Evolutionary conservation across 1,139 yeast genomes (phyloP), one percentile per base, ranked within the genome.

Genomic region (Sugiyamaella castrensis): DNA sequence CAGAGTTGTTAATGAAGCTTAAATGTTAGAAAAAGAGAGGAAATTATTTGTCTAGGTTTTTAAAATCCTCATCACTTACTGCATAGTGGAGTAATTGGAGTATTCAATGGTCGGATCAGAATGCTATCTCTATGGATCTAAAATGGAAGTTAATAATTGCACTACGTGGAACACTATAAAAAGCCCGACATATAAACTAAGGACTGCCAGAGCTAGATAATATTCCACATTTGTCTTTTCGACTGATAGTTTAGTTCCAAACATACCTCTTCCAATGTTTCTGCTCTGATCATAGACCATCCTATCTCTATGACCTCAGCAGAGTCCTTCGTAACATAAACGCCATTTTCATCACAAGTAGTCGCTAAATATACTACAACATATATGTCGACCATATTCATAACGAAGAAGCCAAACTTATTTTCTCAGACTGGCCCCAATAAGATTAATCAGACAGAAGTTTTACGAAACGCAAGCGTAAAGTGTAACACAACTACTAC

Each of bases 1-100:
- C 11, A 84, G 66, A 1, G 76, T 68, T 13, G 84, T 77, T 43
- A 72, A 37, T 28, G 52, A 50, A 6, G 60, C 53, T 50, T 13
- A 24, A 15, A 19, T 5, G 24, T 19, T 19, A 19, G 24, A 3
- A 19, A 19, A 5, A 19, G 3, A 5, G 5, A 19, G 5, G 24
- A 19, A 19, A 19, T 38, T 26, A 32, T 12, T 15, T 12, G 26
- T 8, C 8, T 8, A 37, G 40, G 15, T n/a, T n/a, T n/a, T 35
- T 43, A n/a, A n/a, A n/a, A n/a, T n/a, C n/a, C n/a, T n/a, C n/a
- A n/a, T n/a, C n/a, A 55, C 64, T 32, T 55, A 61, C 66, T 74
- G 63, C 87, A 83, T 38, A 75, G 68, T 1, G 83, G 78, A 11
- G 89, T 82, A 46, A 84, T 77, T 26, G 88, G 87, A 1, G 89